Evolutionary conservation across 768 basidiomycete species (phyloP).

Genomic region (Boletus vermiculosoides): DNA sequence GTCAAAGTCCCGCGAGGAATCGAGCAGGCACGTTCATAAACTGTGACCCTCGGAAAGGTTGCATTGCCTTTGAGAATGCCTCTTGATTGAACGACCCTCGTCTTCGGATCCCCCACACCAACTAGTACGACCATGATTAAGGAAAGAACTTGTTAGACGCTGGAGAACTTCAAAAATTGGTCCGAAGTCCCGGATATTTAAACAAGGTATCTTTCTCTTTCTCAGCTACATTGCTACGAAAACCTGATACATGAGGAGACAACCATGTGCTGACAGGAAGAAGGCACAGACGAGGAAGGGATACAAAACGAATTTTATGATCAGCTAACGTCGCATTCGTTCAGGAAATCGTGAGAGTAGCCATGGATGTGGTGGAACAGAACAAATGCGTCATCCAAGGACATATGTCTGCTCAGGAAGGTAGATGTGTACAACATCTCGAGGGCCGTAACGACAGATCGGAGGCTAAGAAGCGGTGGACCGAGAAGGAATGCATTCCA

Average conservation of each 20-base stretch:
- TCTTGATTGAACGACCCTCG: background rate
- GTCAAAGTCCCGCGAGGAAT: background rate
- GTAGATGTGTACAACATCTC: background rate
- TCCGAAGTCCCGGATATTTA: background rate
- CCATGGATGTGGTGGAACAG: background rate
- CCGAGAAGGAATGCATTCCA: background rate
- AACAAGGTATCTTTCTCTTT: background rate
- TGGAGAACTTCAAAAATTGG: too few species aligned
- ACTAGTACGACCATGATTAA: too few species aligned
- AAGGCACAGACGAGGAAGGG: background rate
- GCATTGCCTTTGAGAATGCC: background rate
- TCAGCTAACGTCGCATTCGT: background rate
- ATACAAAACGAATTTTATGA: slow-evolving; percentile 6
- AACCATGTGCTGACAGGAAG: background rate
- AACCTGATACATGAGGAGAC: background rate
- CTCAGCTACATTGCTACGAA: background rate
- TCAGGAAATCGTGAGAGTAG: background rate
- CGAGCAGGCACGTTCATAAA: background rate
- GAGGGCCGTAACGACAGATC: background rate
- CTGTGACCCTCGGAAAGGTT: background rate
- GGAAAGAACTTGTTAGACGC: background rate
- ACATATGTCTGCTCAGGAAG: background rate
- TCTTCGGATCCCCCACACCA: background rate
- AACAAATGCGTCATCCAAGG: background rate
- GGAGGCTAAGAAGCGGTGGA: background rate